These are phyloP conservation scores for Platanthera zijinensis DNA, from an alignment of 106 monocot genomes.

Conservation along the genomic window DNA sequence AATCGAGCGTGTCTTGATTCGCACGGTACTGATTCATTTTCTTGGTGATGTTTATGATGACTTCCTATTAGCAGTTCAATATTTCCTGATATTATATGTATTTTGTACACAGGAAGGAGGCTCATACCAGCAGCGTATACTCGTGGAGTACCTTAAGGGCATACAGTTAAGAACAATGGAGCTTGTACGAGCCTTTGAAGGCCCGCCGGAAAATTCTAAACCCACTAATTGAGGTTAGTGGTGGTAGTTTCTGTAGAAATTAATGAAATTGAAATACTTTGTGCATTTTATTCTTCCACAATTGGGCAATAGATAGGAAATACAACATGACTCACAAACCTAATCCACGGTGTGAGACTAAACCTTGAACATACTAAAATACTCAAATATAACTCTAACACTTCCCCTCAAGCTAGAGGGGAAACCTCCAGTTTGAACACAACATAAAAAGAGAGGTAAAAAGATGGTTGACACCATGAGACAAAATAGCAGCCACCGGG, in stretches of 20 bases:
- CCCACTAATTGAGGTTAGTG: no score
- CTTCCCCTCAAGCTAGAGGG: no score
- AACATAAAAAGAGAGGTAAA: no score
- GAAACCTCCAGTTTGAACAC: no score
- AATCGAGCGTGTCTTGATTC: conserved; percentile 77
- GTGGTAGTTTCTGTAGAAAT: no score
- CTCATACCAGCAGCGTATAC: conserved; percentile 85
- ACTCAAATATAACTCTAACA: no score
- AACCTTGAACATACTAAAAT: no score
- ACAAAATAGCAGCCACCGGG: no score
- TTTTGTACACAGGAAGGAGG: conserved; percentile 70
- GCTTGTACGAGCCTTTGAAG: conserved; percentile 52
- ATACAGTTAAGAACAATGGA: conserved; percentile 61
- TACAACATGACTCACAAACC: no score
- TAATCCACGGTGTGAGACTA: neutral
- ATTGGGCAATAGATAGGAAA: neutral
- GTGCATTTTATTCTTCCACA: no score
- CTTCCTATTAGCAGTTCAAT: neutral
- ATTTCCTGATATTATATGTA: neutral
- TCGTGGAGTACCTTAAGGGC: conserved; percentile 76
- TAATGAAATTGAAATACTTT: no score
- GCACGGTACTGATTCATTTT: conserved; percentile 33
- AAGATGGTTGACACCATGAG: no score
- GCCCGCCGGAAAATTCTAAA: conserved; percentile 30
- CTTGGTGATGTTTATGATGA: neutral